Percentiles rank a stretch among this genome's conserved stretches.
Evolutionary conservation across 208 protist genomes (phyloP).

Genomic region (Porcisia hertigi): DNA sequence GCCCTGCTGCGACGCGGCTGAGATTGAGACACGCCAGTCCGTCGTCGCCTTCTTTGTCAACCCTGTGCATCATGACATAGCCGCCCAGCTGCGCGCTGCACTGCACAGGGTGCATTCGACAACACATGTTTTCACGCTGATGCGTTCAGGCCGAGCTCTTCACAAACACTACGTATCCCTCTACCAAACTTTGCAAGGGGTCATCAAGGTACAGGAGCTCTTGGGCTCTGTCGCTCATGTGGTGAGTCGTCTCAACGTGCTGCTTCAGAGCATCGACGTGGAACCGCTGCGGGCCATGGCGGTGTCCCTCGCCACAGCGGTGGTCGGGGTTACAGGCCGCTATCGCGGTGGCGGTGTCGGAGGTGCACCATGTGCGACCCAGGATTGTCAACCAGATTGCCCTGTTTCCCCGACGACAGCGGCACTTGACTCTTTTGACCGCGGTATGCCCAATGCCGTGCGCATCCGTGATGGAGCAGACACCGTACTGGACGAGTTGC

Average conservation of each 20-base stretch:
- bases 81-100: constrained; percentile 48
- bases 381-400: neutral
- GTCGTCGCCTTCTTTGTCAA: constrained; percentile 69
- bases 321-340: constrained; percentile 14
- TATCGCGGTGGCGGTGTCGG: neutral
- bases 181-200: constrained; percentile 42
- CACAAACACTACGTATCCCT: constrained; percentile 66
- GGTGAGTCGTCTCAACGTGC: constrained; percentile 36
- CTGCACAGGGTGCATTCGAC: constrained; percentile 53
- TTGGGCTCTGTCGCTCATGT: constrained; percentile 51
- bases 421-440: neutral
- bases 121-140: constrained; percentile 66
- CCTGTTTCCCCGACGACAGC: neutral
- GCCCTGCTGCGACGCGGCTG: constrained; percentile 50
- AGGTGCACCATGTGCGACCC: neutral
- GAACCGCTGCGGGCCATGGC: constrained; percentile 39
- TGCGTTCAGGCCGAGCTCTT: constrained; percentile 59
- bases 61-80: constrained; percentile 43
- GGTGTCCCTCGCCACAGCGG: constrained; percentile 19
- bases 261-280: constrained; percentile 39
- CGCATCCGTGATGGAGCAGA: constrained; percentile 32
- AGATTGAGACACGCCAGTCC: constrained; percentile 61
- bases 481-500: constrained; percentile 39
- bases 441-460: neutral
- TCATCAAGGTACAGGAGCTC: constrained; percentile 45